Conservation (phyloP, 2,329 filamentous ascomycete genomes). For the Aspergillus pseudoglaucus region DNA sequence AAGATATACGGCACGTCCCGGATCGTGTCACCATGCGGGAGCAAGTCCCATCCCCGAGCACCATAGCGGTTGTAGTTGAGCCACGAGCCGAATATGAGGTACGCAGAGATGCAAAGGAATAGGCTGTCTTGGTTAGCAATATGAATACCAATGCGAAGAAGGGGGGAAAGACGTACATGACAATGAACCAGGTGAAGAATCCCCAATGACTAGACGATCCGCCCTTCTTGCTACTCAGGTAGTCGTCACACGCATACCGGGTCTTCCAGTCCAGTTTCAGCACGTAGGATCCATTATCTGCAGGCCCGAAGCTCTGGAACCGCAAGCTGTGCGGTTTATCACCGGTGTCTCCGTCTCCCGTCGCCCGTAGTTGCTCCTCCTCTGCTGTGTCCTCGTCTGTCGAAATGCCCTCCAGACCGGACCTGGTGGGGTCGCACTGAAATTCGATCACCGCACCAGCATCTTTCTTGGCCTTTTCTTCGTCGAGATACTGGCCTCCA, state of each 20-base stretch:
- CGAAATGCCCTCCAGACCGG: slow-evolving; percentile 58
- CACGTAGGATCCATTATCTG: slow-evolving; percentile 54
- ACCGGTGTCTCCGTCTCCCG: slow-evolving; percentile 6
- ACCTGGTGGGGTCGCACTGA: slow-evolving; percentile 65
- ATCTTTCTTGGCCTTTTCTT: slow-evolving; percentile 52
- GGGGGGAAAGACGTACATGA: slow-evolving; percentile 62
- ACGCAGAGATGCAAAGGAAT: slow-evolving; percentile 78
- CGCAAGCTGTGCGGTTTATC: slow-evolving; percentile 55
- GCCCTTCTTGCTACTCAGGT: slow-evolving; percentile 40
- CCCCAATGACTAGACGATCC: slow-evolving; percentile 64
- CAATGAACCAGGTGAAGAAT: slow-evolving; percentile 94
- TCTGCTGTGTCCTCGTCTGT: slow-evolving; percentile 23
- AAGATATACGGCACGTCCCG: slow-evolving; percentile 87
- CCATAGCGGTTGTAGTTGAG: slow-evolving; percentile 98
- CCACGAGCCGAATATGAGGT: slow-evolving; percentile 97
- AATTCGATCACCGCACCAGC: slow-evolving; percentile 69
- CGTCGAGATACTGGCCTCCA: slow-evolving; percentile 49
- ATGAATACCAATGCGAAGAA: not conserved
- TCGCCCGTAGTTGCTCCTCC: slow-evolving; percentile 19
- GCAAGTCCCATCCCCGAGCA: slow-evolving; percentile 86
- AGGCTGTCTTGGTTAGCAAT: slow-evolving; percentile 47
- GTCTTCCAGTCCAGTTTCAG: slow-evolving; percentile 79
- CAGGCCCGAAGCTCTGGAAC: slow-evolving; percentile 65
- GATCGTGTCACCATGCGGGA: slow-evolving; percentile 87
- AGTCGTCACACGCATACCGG: slow-evolving; percentile 72